These are phyloP conservation scores for Eucalyptus regnans DNA, from an alignment of 345 rosid species.

Conservation along the genomic window DNA sequence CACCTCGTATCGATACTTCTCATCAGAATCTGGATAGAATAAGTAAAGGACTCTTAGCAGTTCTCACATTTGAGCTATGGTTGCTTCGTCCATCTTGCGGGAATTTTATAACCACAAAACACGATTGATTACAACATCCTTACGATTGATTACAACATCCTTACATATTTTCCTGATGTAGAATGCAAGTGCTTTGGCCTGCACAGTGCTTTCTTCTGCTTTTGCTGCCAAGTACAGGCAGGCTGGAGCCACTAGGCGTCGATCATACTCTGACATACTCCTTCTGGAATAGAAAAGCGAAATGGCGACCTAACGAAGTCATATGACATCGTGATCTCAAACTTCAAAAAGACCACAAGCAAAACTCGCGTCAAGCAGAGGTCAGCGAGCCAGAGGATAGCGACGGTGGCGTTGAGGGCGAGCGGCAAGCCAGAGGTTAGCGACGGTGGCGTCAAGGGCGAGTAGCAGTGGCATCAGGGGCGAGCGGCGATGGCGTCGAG, in stretches of 20 bases:
- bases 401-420: accelerated
- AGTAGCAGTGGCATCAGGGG: accelerated
- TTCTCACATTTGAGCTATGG: not conserved
- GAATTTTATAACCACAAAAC: not conserved
- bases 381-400: no score
- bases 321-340: not conserved
- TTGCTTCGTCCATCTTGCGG: not conserved
- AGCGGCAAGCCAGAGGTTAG: no score
- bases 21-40: conserved; percentile 56
- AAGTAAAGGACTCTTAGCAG: conserved; percentile 3
- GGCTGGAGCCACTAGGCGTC: conserved; percentile 81
- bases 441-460: accelerated
- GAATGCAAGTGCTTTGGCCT: conserved; percentile 64
- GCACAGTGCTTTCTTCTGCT: conserved; percentile 97
- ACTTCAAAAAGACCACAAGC: not conserved
- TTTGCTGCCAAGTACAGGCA: conserved; percentile 96
- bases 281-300: conserved; percentile 34
- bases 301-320: not conserved
- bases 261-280: conserved; percentile 88
- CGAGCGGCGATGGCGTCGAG: accelerated
- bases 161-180: conserved; percentile 63
- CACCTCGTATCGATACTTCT: conserved; percentile 62
- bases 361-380: not conserved
- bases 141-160: not conserved
- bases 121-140: not conserved